Base-by-base conservation (phyloP, 305 asterid genomes). In the Caryopteris hybrid region DNA sequence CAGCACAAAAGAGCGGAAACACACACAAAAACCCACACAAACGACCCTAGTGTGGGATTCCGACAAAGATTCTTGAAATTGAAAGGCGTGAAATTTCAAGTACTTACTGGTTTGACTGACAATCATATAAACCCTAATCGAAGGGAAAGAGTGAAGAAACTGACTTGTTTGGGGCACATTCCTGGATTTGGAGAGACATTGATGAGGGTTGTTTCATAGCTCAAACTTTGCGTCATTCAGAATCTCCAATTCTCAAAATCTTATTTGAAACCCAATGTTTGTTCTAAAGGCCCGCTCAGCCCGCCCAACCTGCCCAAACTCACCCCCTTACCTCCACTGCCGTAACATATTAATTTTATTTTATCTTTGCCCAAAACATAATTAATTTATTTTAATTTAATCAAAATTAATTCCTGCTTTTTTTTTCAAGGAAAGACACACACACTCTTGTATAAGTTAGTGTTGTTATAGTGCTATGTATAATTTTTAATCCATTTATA, bases 51-150 rank as follows among this genome's bases (percentile, higher is more conserved):
- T 16, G 57, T 21, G 71, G 61, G 75, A 70, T 59, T 36, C 18
- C 27, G 69, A 47, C 63, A 27, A 23, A 43, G 66, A 45, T 31
- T 65, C 64, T 38, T 45, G 64, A 70, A 60, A 74, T 39, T 61
- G 64, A 66, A 59, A 63, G 63, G 63, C 41, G 69, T n/a, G 75
- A 22, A 65, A 58, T 43, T 36, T 59, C 27, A 29, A 31, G 14
- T 47, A 65, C 57, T 61, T 61, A 16, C 36, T 38, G 8, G 38
- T 34, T 50, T 41, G 52, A 66, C 36, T n/a, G 61, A 38, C 14
- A 36, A 56, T 55, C 62, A 58, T 16, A 29, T 47, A 68, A 79
- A 75, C 84, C 84, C 84, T 79, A 79, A 75, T 52, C 21, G 38
- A 21, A 39, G 23, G 48, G 29, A 25, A 18, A 10, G 46, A 29